These are phyloP conservation scores for Boletellus ananas DNA, from an alignment of 768 basidiomycete species.

Conservation along the genomic window DNA sequence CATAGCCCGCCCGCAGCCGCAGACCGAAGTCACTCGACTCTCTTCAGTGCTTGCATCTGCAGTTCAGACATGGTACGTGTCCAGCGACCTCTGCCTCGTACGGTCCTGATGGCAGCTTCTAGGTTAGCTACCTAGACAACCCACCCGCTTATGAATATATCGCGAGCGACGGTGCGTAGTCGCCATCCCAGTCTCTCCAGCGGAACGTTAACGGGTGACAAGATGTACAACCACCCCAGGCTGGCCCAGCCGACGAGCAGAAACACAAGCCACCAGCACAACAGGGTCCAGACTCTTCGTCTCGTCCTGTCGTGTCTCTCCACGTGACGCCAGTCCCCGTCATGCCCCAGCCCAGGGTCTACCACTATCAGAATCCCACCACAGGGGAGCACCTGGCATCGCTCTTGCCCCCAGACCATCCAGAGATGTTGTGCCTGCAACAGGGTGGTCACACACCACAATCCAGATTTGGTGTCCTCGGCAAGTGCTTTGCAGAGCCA, in stretches of 20 bases:
- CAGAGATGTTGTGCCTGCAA: conserved; percentile 84
- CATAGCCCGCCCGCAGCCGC: conserved; percentile 1
- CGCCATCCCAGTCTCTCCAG: neutral
- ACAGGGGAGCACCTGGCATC: conserved; percentile 60
- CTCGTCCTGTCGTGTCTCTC: conserved; percentile 16
- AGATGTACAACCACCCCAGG: conserved; percentile 9
- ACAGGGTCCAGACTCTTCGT: neutral
- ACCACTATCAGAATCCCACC: conserved; percentile 62
- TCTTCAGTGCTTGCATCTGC: neutral
- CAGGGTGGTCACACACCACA: conserved; percentile 61
- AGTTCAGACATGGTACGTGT: conserved; percentile 24
- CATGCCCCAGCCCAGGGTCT: conserved; percentile 48
- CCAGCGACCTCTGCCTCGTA: neutral
- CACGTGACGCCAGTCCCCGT: conserved; percentile 30
- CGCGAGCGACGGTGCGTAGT: conserved; percentile 26
- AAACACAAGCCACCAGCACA: conserved; percentile 9
- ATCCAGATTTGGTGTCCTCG: conserved; percentile 67
- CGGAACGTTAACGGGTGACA: neutral
- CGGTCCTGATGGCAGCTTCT: neutral
- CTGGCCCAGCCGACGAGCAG: conserved; percentile 8
- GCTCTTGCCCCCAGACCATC: conserved; percentile 70
- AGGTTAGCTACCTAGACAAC: conserved; percentile 30
- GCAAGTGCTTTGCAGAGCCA: conserved; percentile 35
- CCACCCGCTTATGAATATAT: conserved; percentile 51
- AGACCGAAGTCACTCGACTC: conserved; percentile 20